A percentile compares a stretch with the other conserved stretches of the same genome.
phyloP scores from a whole-genome alignment of 306 rosid species.

The Quercus cerris region DNA sequence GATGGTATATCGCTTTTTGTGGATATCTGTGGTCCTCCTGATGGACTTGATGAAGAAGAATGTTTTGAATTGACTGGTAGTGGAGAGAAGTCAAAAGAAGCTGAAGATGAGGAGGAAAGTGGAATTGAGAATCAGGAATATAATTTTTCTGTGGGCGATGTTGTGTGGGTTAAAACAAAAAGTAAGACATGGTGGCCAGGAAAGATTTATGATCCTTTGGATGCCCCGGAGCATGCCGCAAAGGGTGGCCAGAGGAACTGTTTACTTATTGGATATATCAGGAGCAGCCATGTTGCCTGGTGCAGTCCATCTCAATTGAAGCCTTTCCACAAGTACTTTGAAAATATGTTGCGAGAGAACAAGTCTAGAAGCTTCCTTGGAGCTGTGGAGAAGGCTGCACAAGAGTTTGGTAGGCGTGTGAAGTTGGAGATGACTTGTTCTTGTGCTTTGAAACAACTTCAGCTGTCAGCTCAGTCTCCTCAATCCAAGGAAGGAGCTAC shows the following conservation, averaged over 20 bases:
- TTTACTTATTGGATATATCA: constrained; percentile 36
- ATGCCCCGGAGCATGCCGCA: constrained; percentile 16
- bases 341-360: constrained; percentile 27
- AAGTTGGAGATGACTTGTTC: constrained; percentile 44
- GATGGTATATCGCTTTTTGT: constrained; percentile 35
- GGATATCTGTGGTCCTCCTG: constrained; percentile 31
- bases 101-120: constrained; percentile 18
- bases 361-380: constrained; percentile 45
- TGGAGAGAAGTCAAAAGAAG: constrained; percentile 2
- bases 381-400: constrained; percentile 52
- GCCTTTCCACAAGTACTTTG: constrained; percentile 37
- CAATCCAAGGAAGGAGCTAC: constrained; percentile 15
- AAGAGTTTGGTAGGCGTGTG: constrained; percentile 44
- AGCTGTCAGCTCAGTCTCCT: constrained; percentile 4
- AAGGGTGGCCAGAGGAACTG: constrained; percentile 9
- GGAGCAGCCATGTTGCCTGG: constrained; percentile 40
- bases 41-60: constrained; percentile 16
- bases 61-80: not conserved
- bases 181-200: constrained; percentile 62
- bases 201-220: constrained; percentile 33
- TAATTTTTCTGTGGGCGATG: constrained; percentile 41
- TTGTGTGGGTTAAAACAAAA: constrained; percentile 54
- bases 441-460: constrained; percentile 18
- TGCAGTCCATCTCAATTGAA: constrained; percentile 32
- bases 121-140: constrained; percentile 9